Evolutionary conservation across 257 asterid species (phyloP).

Genomic region (Solanum paucissectum): DNA sequence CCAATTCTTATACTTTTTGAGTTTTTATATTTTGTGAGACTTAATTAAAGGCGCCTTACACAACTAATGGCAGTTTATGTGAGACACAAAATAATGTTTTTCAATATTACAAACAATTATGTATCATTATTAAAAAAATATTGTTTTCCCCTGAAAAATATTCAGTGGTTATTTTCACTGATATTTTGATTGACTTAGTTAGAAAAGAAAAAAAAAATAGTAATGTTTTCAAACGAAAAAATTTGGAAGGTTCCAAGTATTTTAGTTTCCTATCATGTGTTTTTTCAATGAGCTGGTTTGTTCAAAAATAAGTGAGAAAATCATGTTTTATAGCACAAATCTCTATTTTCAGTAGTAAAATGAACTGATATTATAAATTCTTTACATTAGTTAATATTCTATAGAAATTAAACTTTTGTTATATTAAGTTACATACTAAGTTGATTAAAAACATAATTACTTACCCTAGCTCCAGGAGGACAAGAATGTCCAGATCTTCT

Average conservation of each 20-base stretch:
- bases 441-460: not conserved
- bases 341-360: no score
- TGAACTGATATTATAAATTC: not conserved
- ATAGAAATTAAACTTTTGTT: no score
- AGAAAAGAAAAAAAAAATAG: not conserved
- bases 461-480: slow-evolving; percentile 64
- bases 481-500: slow-evolving; percentile 25
- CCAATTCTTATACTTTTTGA: not conserved
- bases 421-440: not conserved
- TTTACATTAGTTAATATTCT: not conserved
- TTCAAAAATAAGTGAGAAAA: no score
- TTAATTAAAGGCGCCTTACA: not conserved
- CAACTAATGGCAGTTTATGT: not conserved
- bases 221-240: no score
- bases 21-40: not conserved
- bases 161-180: no score
- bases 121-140: no score
- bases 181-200: not conserved
- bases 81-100: not conserved
- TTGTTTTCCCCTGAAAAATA: no score
- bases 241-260: not conserved
- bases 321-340: no score
- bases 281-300: not conserved
- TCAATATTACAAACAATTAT: not conserved
- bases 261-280: not conserved